Evolutionary conservation across 148 eudicot genomes (phyloP).

Genomic region (Rhododendron vialii): DNA sequence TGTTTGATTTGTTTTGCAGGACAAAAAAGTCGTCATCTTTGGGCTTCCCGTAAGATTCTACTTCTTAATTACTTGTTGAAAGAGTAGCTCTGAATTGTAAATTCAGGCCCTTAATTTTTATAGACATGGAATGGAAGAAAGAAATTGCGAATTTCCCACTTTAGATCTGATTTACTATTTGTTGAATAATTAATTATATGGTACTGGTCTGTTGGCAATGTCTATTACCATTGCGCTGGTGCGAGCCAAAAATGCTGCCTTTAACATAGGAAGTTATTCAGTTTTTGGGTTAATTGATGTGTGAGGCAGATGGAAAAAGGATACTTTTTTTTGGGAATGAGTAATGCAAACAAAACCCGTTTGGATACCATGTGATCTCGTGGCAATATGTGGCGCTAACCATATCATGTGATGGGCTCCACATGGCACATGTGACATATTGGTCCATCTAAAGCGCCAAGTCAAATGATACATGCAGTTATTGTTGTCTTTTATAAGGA

Average conservation of each 20-base stretch:
- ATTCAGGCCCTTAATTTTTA: background rate
- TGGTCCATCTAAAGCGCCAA: background rate
- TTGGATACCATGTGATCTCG: background rate
- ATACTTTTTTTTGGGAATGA: background rate
- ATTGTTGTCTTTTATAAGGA: background rate
- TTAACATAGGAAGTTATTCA: background rate
- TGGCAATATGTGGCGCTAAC: background rate
- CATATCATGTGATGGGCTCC: background rate
- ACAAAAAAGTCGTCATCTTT: conserved; percentile 86
- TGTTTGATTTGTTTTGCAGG: conserved; percentile 44
- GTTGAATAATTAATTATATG: background rate
- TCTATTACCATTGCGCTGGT: background rate
- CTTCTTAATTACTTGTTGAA: background rate
- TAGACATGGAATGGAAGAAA: background rate
- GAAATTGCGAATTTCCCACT: background rate
- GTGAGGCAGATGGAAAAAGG: background rate
- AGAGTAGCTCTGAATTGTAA: background rate
- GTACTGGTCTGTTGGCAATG: background rate
- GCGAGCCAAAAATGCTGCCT: background rate
- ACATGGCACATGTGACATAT: background rate
- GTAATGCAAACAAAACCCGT: background rate
- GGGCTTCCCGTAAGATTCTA: conserved; percentile 87
- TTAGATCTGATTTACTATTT: background rate
- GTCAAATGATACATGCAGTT: background rate
- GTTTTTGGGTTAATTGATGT: background rate